phyloP scores from a whole-genome alignment of 192 early-diverging fungal species.

The Coemansia sp. region DNA sequence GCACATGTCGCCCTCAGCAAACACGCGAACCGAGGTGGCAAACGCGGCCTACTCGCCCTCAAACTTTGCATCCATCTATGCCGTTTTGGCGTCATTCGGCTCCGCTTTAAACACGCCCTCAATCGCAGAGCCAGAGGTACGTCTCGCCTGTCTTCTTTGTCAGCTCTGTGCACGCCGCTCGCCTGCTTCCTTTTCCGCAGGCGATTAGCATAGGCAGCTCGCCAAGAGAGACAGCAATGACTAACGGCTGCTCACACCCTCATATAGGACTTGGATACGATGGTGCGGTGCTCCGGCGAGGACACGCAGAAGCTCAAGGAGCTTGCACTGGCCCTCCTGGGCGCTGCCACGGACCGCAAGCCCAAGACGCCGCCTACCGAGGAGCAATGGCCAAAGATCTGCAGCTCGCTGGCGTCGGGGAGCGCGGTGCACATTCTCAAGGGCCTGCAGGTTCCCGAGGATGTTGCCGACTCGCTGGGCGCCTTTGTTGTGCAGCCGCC shows the following conservation, averaged over 20 bases:
- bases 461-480: constrained; percentile 39
- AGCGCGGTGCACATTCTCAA: constrained; percentile 24
- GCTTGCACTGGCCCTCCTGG: constrained; percentile 28
- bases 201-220: no score
- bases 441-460: constrained; percentile 37
- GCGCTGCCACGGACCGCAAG: constrained; percentile 18
- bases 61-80: constrained; percentile 44
- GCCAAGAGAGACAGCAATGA: not conserved
- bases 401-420: constrained; percentile 27
- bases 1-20: constrained; percentile 42
- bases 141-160: no score
- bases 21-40: constrained; percentile 23
- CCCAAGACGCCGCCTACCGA: constrained; percentile 10
- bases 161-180: no score
- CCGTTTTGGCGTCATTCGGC: constrained; percentile 22
- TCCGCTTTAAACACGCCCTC: constrained; percentile 9
- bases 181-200: no score
- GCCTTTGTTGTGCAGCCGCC: constrained; percentile 19
- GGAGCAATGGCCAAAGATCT: constrained; percentile 38
- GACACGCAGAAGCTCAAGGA: constrained; percentile 14
- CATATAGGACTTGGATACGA: constrained; percentile 28
- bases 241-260: not conserved
- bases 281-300: constrained; percentile 20
- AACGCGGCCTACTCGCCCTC: constrained; percentile 29
- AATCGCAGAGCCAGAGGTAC: constrained; percentile 48